phyloP scores from a whole-genome alignment of 1,139 yeast species.

The Arxiozyma heterogenica region DNA sequence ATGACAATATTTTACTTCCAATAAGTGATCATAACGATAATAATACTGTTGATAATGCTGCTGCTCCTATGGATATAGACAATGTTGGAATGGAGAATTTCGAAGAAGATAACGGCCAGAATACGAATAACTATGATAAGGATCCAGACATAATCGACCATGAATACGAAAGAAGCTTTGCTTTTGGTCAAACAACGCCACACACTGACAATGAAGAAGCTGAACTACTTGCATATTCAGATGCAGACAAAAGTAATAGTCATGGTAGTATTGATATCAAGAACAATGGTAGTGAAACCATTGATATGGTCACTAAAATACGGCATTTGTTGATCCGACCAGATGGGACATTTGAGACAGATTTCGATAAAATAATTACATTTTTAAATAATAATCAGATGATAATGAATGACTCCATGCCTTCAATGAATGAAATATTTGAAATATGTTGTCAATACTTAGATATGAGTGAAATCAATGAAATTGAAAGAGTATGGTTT shows the following conservation, averaged over 20 bases:
- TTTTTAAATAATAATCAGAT: constrained; percentile 7
- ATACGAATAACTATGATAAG: background rate
- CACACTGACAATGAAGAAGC: background rate
- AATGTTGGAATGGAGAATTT: background rate
- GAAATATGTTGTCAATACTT: constrained; percentile 21
- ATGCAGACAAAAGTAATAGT: background rate
- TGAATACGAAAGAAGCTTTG: background rate
- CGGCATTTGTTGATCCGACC: constrained; percentile 5
- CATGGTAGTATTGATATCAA: background rate
- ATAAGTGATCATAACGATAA: background rate
- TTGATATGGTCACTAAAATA: background rate
- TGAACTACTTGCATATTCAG: background rate
- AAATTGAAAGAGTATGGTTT: constrained; percentile 48
- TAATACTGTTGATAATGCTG: background rate
- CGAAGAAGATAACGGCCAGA: background rate
- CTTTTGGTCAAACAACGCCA: background rate
- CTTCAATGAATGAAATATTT: constrained; percentile 19
- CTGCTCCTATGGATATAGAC: background rate
- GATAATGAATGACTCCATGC: constrained; percentile 1
- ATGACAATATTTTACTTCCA: background rate
- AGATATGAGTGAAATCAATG: constrained; percentile 20
- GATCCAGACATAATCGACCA: background rate
- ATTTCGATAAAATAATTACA: constrained; percentile 12
- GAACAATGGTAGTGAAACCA: background rate
- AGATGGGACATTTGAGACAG: constrained; percentile 8